These are phyloP conservation scores for Fusarium pseudoanthophilum DNA, from an alignment of 2,329 filamentous ascomycete genomes.

Conservation along the genomic window DNA sequence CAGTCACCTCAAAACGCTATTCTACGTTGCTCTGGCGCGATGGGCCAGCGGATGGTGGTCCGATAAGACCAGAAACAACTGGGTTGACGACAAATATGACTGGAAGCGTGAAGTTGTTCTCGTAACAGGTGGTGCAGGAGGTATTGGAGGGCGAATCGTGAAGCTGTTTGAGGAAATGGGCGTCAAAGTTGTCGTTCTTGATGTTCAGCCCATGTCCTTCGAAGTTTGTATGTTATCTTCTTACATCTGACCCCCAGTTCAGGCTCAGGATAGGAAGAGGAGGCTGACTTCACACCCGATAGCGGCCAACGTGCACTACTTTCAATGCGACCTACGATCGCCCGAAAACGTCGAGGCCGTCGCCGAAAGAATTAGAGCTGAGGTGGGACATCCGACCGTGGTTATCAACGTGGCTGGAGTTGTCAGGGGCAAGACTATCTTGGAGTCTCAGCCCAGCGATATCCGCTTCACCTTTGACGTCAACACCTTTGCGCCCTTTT, in stretches of 20 bases:
- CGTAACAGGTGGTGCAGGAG: constrained; percentile 78
- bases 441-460: constrained; percentile 66
- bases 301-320: constrained; percentile 70
- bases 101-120: constrained; percentile 78
- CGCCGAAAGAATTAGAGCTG: constrained; percentile 62
- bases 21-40: constrained; percentile 46
- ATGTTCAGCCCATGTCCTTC: constrained; percentile 72
- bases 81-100: constrained; percentile 60
- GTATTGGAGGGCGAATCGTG: constrained; percentile 76
- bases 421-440: constrained; percentile 68
- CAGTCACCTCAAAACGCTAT: constrained; percentile 56
- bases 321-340: constrained; percentile 75
- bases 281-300: constrained; percentile 20
- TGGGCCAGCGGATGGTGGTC: constrained; percentile 48
- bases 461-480: constrained; percentile 76
- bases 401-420: constrained; percentile 80
- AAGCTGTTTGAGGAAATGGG: constrained; percentile 71
- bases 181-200: constrained; percentile 76
- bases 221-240: constrained; percentile 54
- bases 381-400: constrained; percentile 73
- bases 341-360: constrained; percentile 62
- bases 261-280: not conserved
- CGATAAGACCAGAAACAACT: constrained; percentile 50
- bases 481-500: constrained; percentile 75
- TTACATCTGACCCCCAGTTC: not conserved